Percentiles rank a stretch among this genome's conserved stretches.
phyloP scores from a whole-genome alignment of 139 green algal species.

The Haematococcus lacustris region DNA sequence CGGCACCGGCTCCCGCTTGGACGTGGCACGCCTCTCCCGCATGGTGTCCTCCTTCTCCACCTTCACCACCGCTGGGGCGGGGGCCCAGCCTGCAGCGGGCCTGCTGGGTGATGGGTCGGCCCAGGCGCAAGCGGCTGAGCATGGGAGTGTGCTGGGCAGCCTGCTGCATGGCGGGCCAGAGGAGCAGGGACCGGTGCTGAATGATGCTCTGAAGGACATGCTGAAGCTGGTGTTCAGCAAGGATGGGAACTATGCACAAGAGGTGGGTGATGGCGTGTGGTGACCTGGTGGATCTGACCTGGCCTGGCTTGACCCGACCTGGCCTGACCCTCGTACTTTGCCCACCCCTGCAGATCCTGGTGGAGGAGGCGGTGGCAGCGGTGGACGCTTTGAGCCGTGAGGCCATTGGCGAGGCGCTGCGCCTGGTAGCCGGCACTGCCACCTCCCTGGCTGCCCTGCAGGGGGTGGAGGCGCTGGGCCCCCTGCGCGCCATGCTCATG shows the following conservation, averaged over 20 bases:
- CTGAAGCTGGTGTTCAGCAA: constrained; percentile 58
- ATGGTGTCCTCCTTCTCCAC: constrained; percentile 37
- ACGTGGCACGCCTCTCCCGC: constrained; percentile 44
- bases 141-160: background rate
- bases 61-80: constrained; percentile 37
- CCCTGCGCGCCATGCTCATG: constrained; percentile 48
- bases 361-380: constrained; percentile 70
- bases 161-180: background rate
- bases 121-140: background rate
- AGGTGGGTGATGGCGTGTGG: too few relatives aligned
- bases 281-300: too few relatives aligned
- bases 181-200: constrained; percentile 32
- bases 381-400: constrained; percentile 56
- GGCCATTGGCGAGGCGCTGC: constrained; percentile 39
- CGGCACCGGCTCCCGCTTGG: constrained; percentile 55
- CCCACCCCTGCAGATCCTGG: constrained; percentile 63
- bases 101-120: background rate
- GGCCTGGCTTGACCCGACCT: too few relatives aligned
- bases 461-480: constrained; percentile 44
- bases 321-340: too few relatives aligned
- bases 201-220: constrained; percentile 49
- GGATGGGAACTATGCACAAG: constrained; percentile 55
- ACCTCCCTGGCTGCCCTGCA: constrained; percentile 24
- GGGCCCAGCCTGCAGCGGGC: too few relatives aligned
- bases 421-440: constrained; percentile 23